Percentiles rank a stretch among this genome's conserved stretches.
Conservation (phyloP, 805 yeast species). For the Saccharomycopsis sp. region DNA sequence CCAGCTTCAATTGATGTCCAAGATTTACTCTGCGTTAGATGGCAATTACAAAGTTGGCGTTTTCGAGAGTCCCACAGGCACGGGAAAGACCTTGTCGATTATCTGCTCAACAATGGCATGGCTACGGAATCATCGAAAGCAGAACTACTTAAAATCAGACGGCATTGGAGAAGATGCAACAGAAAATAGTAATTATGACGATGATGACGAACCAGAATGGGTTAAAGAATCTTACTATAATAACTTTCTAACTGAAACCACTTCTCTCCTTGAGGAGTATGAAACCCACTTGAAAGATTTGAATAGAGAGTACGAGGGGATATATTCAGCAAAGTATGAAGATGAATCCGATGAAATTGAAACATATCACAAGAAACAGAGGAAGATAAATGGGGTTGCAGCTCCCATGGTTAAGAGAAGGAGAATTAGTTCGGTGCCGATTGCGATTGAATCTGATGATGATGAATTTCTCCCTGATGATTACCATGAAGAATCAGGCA, state of each 20-base stretch:
- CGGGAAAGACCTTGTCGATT: conserved; percentile 83
- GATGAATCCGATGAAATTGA: conserved; percentile 18
- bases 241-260: conserved; percentile 24
- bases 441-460: conserved; percentile 30
- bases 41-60: conserved; percentile 59
- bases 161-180: conserved; percentile 17
- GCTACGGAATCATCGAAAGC: conserved; percentile 54
- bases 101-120: conserved; percentile 83
- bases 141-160: conserved; percentile 18
- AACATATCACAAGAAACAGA: conserved; percentile 14
- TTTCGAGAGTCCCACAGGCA: conserved; percentile 92
- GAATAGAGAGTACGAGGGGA: conserved; percentile 2
- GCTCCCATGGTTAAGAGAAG: neutral
- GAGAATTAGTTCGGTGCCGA: conserved; percentile 18
- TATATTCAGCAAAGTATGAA: neutral
- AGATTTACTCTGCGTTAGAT: conserved; percentile 57
- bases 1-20: conserved; percentile 69
- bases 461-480: conserved; percentile 37
- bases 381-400: conserved; percentile 23
- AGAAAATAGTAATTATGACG: conserved; percentile 25
- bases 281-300: conserved; percentile 31
- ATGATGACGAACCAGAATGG: conserved; percentile 67
- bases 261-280: conserved; percentile 28
- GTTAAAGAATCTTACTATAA: conserved; percentile 37
- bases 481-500: conserved; percentile 28